Percentiles rank a stretch among this genome's conserved stretches.
phyloP scores from a whole-genome alignment of 2,329 filamentous ascomycete genomes.

The Fusarium luffae region DNA sequence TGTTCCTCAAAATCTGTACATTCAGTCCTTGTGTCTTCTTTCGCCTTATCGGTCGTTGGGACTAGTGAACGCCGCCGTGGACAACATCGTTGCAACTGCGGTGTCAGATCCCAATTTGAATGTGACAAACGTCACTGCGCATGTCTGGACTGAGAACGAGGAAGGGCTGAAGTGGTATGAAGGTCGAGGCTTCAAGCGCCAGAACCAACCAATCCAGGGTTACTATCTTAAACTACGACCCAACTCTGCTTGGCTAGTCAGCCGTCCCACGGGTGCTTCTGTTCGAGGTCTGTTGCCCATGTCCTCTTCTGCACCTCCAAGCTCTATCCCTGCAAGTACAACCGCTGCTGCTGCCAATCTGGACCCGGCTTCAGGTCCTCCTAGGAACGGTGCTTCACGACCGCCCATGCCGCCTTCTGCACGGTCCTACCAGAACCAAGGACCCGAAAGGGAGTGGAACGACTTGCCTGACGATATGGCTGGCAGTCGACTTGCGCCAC shows the following conservation, averaged over 20 bases:
- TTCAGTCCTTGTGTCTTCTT: constrained; percentile 72
- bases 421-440: constrained; percentile 68
- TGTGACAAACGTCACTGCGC: constrained; percentile 65
- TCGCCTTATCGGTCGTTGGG: constrained; percentile 72
- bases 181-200: constrained; percentile 65
- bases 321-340: constrained; percentile 39
- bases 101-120: constrained; percentile 51
- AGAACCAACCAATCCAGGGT: constrained; percentile 60
- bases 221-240: constrained; percentile 74
- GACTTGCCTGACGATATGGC: constrained; percentile 72
- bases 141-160: constrained; percentile 75
- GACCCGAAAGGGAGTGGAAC: constrained; percentile 73
- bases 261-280: constrained; percentile 54
- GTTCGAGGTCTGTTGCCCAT: constrained; percentile 39
- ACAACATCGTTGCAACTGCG: constrained; percentile 60
- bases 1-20: constrained; percentile 64
- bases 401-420: constrained; percentile 47
- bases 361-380: constrained; percentile 42
- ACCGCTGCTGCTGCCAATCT: constrained; percentile 51
- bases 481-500: constrained; percentile 47
- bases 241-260: constrained; percentile 70
- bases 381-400: constrained; percentile 34
- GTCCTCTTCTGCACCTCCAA: constrained; percentile 30
- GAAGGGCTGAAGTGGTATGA: constrained; percentile 73
- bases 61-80: constrained; percentile 67